Percentiles rank a stretch among this genome's conserved stretches.
Conservation (phyloP, 75 land plant species). For the Cryptomeria japonica region DNA sequence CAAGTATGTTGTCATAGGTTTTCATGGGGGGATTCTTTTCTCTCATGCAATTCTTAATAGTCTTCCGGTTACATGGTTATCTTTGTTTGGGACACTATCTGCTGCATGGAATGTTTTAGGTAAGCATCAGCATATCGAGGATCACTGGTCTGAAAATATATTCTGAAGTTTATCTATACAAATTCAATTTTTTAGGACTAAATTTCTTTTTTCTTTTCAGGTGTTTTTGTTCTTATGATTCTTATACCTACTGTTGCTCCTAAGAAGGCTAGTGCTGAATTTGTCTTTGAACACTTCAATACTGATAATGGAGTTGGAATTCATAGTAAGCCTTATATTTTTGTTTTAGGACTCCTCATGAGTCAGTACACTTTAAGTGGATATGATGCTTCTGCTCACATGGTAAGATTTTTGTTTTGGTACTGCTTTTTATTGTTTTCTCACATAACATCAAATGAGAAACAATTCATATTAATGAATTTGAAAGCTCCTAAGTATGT, state of each 20-base stretch:
- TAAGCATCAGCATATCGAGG: conserved; percentile 17
- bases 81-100: conserved; percentile 65
- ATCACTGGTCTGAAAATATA: background rate
- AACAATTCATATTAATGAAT: background rate
- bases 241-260: conserved; percentile 73
- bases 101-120: conserved; percentile 84
- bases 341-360: conserved; percentile 86
- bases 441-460: background rate
- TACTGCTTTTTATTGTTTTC: background rate
- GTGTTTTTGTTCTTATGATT: conserved; percentile 84
- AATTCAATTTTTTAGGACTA: conserved; percentile 2
- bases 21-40: conserved; percentile 78
- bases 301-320: conserved; percentile 65
- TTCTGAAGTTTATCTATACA: background rate
- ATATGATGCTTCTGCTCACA: conserved; percentile 94
- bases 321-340: conserved; percentile 68
- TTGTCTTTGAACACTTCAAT: conserved; percentile 88
- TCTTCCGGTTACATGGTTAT: conserved; percentile 61
- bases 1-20: conserved; percentile 61
- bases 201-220: conserved; percentile 22
- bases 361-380: conserved; percentile 91
- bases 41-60: conserved; percentile 70
- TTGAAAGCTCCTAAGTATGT: background rate
- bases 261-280: conserved; percentile 58
- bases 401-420: conserved; percentile 50